Base-by-base conservation (phyloP, 2,329 filamentous ascomycete genomes). In the Talaromyces sp. region DNA sequence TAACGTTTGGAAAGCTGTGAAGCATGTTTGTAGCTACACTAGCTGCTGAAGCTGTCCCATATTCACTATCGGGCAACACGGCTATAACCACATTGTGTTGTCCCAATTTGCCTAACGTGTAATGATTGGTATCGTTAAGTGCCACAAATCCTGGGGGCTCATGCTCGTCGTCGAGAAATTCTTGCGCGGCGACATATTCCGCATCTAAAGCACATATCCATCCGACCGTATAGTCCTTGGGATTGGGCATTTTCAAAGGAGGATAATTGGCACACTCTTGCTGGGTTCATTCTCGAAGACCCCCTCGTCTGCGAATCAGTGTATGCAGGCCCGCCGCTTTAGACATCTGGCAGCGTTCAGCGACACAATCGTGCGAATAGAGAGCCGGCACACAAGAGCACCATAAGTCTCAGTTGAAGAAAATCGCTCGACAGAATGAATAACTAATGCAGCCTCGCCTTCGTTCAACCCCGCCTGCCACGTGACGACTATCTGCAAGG, bases 171-270 rank as follows among this genome's bases (percentile, higher is more conserved):
- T 83, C 80, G 2, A 83, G 76, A 31, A 81, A 75, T 0, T 58
- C 70, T 36, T 70, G 69, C 3, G 80, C 80, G 2, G 80, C 79
- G 54, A 76, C 72, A 58, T 71, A 73, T 60, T 82, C 80, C 0
- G 68, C 72, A 0, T 7, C n/a, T 4, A 81, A 63, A 8, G 81
- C 79, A 63, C 78, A 82, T 8, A 83, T 80, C 79, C 79, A 63
- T 11, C 61, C 61, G 25, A 63, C 10, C 19, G 49, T 63, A 22
- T 63, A 63, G 82, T 72, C 29, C 13, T 29, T 3, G 5, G 51
- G 51, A 13, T 56, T 31, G 1, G 51, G 29, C 51, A 56, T 56
- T 27, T 7, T 54, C 27, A 54, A 54, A 3, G 2, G 49, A 54
- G 27, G 27, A 31, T 54, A n/a, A 2, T 25, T n/a, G 49, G 1